Conservation (phyloP, 768 basidiomycete species). For the Royoungia palumana region DNA sequence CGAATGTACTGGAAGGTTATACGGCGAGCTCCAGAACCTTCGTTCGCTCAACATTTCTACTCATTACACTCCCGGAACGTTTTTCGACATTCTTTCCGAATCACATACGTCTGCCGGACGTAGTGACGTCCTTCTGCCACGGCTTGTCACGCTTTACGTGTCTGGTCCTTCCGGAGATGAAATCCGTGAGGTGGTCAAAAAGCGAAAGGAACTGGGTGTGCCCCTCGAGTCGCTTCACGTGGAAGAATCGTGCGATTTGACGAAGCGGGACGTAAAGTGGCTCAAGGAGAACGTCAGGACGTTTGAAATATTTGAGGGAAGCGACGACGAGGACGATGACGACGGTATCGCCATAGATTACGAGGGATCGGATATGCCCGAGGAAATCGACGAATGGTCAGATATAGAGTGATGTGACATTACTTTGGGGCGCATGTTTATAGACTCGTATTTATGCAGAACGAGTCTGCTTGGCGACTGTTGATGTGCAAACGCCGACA, state of each 20-base stretch:
- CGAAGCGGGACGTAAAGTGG: conserved; percentile 46
- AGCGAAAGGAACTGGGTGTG: conserved; percentile 38
- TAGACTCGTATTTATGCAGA: too few relatives aligned
- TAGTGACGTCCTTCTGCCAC: conserved; percentile 41
- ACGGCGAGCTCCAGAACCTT: conserved; percentile 48
- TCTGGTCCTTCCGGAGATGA: conserved; percentile 39
- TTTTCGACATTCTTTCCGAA: conserved; percentile 21
- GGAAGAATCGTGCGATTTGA: conserved; percentile 43
- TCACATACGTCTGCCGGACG: neutral
- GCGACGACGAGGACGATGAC: conserved; percentile 39
- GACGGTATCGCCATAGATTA: conserved; percentile 14
- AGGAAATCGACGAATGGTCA: conserved; percentile 15
- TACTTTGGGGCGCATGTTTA: too few relatives aligned
- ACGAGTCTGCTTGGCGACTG: too few relatives aligned
- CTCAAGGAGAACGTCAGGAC: conserved; percentile 46
- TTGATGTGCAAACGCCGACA: too few relatives aligned
- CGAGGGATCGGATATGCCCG: conserved; percentile 21
- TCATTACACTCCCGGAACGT: conserved; percentile 26
- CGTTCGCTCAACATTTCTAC: conserved; percentile 41
- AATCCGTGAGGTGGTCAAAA: conserved; percentile 45
- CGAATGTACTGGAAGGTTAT: conserved; percentile 35
- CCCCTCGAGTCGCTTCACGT: conserved; percentile 48
- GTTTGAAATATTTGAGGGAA: conserved; percentile 57
- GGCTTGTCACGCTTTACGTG: conserved; percentile 47
- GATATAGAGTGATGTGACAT: conserved; percentile 2